phyloP scores from a whole-genome alignment of 352 stramenopile species.

The Hyaloperonospora arabidopsidis region DNA sequence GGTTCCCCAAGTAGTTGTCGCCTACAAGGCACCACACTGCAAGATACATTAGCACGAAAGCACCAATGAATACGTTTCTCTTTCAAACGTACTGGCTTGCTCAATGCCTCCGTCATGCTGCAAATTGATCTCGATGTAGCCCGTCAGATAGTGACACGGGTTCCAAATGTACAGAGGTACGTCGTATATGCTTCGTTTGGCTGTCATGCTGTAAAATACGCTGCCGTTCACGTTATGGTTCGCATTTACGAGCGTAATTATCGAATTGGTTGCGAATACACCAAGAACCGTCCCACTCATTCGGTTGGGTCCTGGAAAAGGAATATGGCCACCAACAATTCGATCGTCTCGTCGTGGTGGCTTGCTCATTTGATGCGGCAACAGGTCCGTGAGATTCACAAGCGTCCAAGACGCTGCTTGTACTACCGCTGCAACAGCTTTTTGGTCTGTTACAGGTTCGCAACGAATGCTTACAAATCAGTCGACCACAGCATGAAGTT shows the following conservation, averaged over 20 bases:
- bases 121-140: conserved; percentile 41
- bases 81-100: conserved; percentile 31
- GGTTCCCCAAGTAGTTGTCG: conserved; percentile 35
- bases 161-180: conserved; percentile 34
- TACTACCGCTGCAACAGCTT: conserved; percentile 25
- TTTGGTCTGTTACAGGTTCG: conserved; percentile 19
- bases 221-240: conserved; percentile 37
- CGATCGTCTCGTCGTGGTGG: conserved; percentile 23
- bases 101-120: conserved; percentile 36
- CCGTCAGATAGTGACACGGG: conserved; percentile 36
- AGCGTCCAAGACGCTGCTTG: conserved; percentile 28
- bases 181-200: conserved; percentile 37
- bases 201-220: conserved; percentile 31
- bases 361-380: conserved; percentile 22
- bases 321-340: conserved; percentile 31
- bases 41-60: neutral
- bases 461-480: neutral
- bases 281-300: conserved; percentile 25
- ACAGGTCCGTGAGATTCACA: conserved; percentile 20
- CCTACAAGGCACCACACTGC: conserved; percentile 42
- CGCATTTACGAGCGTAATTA: conserved; percentile 35
- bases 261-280: conserved; percentile 27
- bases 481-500: no score
- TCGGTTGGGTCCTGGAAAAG: conserved; percentile 23
- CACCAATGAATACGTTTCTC: neutral